Base-by-base conservation (phyloP, 306 rosid species). In the Morella rubra region DNA sequence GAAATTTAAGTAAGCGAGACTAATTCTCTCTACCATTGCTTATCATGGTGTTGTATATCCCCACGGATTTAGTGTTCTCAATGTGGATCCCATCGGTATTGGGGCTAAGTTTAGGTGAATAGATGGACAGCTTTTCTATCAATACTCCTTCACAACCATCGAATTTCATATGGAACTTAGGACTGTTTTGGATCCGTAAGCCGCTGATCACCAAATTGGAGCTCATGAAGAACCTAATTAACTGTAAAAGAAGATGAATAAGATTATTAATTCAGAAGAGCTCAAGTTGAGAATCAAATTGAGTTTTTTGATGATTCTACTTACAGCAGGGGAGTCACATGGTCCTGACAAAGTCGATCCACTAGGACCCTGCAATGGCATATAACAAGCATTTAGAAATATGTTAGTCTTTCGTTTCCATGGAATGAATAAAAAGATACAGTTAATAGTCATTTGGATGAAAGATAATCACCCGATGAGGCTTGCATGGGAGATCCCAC, bases 401-500 rank as follows among this genome's bases (percentile, higher is more conserved):
- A 68, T 67, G 16, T 44, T 8, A 52, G 55, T 32, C 37, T 81
- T 71, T 62, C 10, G 70, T 78, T 69, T 59, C 15, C 40, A 16
- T 66, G 16, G 79, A 78, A 83, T 74, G 18, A 27, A 6, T 42
- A n/a, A 24, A 70, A 13, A 51, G 40, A 8, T 37, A 49, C 58
- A 42, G 44, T 9, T 75, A 13, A 40, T 15, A 54, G 49, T 18
- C 27, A 45, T 73, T 64, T 10, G 49, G 58, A 47, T 60, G 7
- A 54, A 54, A 44, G 50, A 68, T 16, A 42, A 7, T 73, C 85
- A 96, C 99, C 97, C 96, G 72, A 78, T 96, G 99, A 81, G 99
- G 99, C 80, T 96, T 96, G 88, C 99, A 96, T 41, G 99, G 97
- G 59, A 96, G 90, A 12, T 88, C 96, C 99, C 99, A 96, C 98